Evolutionary conservation across 2,329 filamentous ascomycete species (phyloP).

Genomic region (Coleophoma cylindrospora): DNA sequence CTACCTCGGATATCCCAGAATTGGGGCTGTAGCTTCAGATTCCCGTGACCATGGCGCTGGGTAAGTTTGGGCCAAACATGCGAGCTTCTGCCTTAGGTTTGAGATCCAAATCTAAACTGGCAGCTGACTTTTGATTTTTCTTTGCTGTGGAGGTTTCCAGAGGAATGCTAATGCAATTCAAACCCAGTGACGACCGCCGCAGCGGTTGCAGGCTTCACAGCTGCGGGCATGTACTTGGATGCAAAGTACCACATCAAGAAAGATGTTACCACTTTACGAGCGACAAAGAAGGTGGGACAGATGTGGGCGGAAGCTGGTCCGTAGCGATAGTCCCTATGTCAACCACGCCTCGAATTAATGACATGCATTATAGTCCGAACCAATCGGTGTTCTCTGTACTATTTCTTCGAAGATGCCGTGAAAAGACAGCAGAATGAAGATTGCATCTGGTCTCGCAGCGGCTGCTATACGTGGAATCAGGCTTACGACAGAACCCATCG

Average conservation of each 20-base stretch:
- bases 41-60: too few species aligned
- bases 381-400: slow-evolving; percentile 57
- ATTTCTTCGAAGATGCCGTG: slow-evolving; percentile 55
- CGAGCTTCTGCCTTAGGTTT: too few species aligned
- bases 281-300: background rate
- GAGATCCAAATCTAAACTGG: too few species aligned
- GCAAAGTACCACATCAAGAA: slow-evolving; percentile 62
- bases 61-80: too few species aligned
- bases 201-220: slow-evolving; percentile 27
- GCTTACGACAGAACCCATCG: slow-evolving; percentile 50
- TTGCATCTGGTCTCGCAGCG: slow-evolving; percentile 63
- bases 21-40: too few species aligned
- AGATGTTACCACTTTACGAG: slow-evolving; percentile 37
- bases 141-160: too few species aligned
- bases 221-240: slow-evolving; percentile 53
- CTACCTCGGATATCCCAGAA: too few species aligned
- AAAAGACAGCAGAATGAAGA: slow-evolving; percentile 44
- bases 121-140: too few species aligned
- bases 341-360: background rate
- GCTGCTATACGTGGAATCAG: slow-evolving; percentile 54
- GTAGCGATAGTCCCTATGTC: background rate
- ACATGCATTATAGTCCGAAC: slow-evolving; percentile 33
- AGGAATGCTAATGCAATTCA: background rate
- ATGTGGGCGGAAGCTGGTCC: background rate
- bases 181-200: slow-evolving; percentile 5